Conservation (phyloP, 257 asterid species). For the Cinchona pubescens region DNA sequence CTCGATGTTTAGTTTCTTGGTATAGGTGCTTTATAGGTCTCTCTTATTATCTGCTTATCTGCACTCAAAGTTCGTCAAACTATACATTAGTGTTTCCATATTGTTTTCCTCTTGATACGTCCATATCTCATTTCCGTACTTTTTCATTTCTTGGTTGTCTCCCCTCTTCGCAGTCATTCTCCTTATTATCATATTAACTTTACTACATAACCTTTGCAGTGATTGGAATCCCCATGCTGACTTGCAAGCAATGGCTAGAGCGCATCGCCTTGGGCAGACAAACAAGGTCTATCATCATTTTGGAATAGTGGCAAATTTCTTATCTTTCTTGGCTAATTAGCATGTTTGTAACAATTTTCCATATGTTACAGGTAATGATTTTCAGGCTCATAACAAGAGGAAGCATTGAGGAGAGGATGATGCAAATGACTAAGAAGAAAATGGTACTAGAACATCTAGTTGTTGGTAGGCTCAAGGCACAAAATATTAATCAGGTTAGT, state of each 20-base stretch:
- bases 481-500: conserved; percentile 86
- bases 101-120: neutral
- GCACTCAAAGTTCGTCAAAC: neutral
- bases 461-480: conserved; percentile 92
- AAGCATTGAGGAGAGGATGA: conserved; percentile 97
- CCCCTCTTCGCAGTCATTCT: neutral
- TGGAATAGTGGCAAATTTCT: neutral
- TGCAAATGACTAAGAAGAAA: conserved; percentile 99
- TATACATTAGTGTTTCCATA: neutral
- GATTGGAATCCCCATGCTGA: conserved; percentile 99
- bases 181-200: conserved; percentile 10
- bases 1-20: neutral
- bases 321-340: conserved; percentile 17
- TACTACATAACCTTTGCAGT: conserved; percentile 47
- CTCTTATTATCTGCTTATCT: neutral
- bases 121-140: neutral
- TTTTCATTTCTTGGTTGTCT: neutral
- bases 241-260: conserved; percentile 99
- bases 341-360: conserved; percentile 19
- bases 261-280: conserved; percentile 99
- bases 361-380: conserved; percentile 78
- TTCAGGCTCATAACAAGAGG: conserved; percentile 85
- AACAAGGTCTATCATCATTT: conserved; percentile 58
- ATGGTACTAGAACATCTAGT: conserved; percentile 98
- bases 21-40: neutral